Conservation (phyloP, 306 rosid genomes). For the Fagus sylvatica region DNA sequence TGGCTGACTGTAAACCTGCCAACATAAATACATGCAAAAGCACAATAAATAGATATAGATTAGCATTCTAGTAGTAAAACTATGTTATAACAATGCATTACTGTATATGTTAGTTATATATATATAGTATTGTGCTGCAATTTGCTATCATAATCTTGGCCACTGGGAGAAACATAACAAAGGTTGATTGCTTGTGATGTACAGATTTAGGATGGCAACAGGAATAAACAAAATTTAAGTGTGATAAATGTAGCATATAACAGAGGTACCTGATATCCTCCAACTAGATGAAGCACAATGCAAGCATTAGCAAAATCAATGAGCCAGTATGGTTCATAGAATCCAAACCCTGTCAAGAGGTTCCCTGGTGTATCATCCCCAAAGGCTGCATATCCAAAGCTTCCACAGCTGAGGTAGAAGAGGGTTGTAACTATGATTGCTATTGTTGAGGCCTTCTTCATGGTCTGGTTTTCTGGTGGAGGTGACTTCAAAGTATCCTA, state of each 20-base stretch:
- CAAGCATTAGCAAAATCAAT: constrained; percentile 68
- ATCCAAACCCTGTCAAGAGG: constrained; percentile 63
- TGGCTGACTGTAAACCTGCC: constrained; percentile 73
- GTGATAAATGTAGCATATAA: not conserved
- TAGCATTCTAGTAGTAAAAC: too few relatives aligned
- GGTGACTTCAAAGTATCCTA: constrained; percentile 90
- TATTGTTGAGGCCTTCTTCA: constrained; percentile 62
- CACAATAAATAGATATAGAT: not conserved
- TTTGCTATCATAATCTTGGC: too few relatives aligned
- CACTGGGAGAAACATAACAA: too few relatives aligned
- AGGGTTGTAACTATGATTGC: constrained; percentile 49
- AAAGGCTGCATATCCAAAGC: constrained; percentile 80
- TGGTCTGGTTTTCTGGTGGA: constrained; percentile 67
- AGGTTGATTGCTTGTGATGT: too few relatives aligned
- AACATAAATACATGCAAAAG: not conserved
- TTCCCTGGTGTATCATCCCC: constrained; percentile 71
- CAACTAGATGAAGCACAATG: constrained; percentile 75
- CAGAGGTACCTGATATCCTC: constrained; percentile 72
- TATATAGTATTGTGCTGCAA: too few relatives aligned
- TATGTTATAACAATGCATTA: not conserved
- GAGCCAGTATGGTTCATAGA: constrained; percentile 56
- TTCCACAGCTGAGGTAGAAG: constrained; percentile 71
- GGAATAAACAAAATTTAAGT: constrained; percentile 1
- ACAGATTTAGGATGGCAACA: not conserved
- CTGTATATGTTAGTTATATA: not conserved